A percentile compares a stretch with the other conserved stretches of the same genome.
Evolutionary conservation across 192 early-diverging fungal species (phyloP).

Genomic region (Podila verticillata): DNA sequence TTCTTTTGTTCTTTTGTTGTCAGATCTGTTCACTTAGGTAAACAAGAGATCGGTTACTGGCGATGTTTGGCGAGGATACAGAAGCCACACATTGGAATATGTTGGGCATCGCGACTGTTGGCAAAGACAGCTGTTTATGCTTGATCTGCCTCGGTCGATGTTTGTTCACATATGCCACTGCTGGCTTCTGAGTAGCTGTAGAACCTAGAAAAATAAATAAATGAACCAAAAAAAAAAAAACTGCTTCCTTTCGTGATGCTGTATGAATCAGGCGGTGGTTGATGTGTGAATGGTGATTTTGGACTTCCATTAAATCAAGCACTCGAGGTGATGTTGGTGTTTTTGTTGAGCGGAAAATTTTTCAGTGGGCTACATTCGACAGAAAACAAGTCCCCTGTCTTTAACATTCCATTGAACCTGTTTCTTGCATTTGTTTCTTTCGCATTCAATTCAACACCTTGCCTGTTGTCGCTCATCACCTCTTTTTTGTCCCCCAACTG

Average conservation of each 20-base stretch:
- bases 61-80: neutral
- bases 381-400: neutral
- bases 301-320: neutral
- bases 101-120: too few species aligned
- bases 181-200: too few species aligned
- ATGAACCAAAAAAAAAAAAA: neutral
- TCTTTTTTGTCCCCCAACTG: neutral
- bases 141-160: too few species aligned
- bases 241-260: neutral
- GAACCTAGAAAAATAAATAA: neutral
- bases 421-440: neutral
- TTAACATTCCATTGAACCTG: neutral
- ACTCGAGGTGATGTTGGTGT: conserved; percentile 1
- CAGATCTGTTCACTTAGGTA: neutral
- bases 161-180: too few species aligned
- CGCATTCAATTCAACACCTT: neutral
- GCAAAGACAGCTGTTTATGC: too few species aligned
- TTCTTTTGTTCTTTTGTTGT: neutral
- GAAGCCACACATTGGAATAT: too few species aligned
- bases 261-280: neutral
- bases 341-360: neutral
- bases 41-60: neutral
- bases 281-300: neutral
- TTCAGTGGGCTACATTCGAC: too few species aligned
- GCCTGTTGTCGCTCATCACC: too few species aligned